These are phyloP conservation scores for Excoecaria agallocha DNA, from an alignment of 345 rosid species.

Conservation along the genomic window DNA sequence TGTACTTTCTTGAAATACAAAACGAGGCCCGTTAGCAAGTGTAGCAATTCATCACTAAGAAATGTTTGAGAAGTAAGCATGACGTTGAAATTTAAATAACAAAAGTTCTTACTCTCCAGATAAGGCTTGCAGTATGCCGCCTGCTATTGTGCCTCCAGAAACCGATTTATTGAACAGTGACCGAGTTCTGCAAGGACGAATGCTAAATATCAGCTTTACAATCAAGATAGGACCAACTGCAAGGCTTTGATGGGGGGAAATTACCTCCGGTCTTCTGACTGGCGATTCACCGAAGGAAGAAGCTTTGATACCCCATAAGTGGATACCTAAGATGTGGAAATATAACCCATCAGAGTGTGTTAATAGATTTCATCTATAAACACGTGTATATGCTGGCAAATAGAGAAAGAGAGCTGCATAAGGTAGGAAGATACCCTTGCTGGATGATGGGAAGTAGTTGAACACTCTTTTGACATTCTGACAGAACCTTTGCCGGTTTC, in stretches of 20 bases:
- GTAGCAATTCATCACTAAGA: neutral
- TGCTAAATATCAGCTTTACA: neutral
- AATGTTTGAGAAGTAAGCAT: neutral
- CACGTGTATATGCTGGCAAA: neutral
- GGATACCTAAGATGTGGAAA: constrained; percentile 45
- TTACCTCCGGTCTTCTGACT: constrained; percentile 55
- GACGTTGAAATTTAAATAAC: constrained; percentile 5
- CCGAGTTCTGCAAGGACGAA: constrained; percentile 33
- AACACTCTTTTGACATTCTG: constrained; percentile 38
- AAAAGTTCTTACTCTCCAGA: constrained; percentile 37
- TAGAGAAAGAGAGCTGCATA: neutral
- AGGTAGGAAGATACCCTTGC: constrained; percentile 40
- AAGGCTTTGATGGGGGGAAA: neutral
- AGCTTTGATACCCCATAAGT: constrained; percentile 32
- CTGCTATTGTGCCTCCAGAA: constrained; percentile 35
- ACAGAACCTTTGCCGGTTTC: constrained; percentile 35
- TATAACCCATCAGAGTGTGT: constrained; percentile 6
- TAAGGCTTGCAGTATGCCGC: constrained; percentile 28
- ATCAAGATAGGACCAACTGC: constrained; percentile 11
- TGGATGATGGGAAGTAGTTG: constrained; percentile 34
- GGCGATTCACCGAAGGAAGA: constrained; percentile 37
- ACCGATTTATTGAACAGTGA: constrained; percentile 34
- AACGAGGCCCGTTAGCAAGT: neutral
- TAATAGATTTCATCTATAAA: neutral
- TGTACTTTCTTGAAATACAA: neutral